Base-by-base conservation (phyloP, 345 rosid species). In the Cochlearia excelsa region DNA sequence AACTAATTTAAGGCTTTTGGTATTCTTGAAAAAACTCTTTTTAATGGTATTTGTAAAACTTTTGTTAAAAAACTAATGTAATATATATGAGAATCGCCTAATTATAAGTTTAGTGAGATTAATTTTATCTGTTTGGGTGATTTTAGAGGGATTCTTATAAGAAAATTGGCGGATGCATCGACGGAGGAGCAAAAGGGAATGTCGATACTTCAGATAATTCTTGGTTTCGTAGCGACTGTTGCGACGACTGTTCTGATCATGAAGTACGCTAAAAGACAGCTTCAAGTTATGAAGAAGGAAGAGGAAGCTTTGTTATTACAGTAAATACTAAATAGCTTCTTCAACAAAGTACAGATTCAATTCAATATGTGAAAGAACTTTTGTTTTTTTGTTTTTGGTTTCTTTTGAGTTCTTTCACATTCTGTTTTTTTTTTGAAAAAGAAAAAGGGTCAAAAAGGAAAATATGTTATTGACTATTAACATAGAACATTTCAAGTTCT, bases 231-330 rank as follows among this genome's bases (percentile, higher is more conserved):
- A 42, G 77, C 67, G 30, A 74, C 92, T 35, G 90, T 89, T 47
- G 79, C 64, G 47, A 73, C 96, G 8, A 81, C 97, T 31, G 68
- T 85, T 58, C 46, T 85, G 11, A 72, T 85, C 62, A 89, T 91
- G 1, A 72, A 78, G 63, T 93, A 84, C 64, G 95, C 99, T 0
- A 93, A 87, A 75, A 77, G 82, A 79, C 74, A 81, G 79, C 92
- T 93, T 31, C 69, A 78, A 55, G 63, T 64, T 51, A 70, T 85
- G 69, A 84, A 80, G 71, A 74, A 26, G 30, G 84, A 81, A 65
- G 88, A 80, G 31, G 95, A 83, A 54, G 74, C 71, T 42, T 46
- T 77, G 29, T 65, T 89, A 69, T 74, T 75, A 33, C 87, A 71
- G 80, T 71, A 52, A 50, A 61, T 31, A 71, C 79, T 71, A 52